phyloP scores from a whole-genome alignment of 164 flowering plant species.

The Annona cherimola region DNA sequence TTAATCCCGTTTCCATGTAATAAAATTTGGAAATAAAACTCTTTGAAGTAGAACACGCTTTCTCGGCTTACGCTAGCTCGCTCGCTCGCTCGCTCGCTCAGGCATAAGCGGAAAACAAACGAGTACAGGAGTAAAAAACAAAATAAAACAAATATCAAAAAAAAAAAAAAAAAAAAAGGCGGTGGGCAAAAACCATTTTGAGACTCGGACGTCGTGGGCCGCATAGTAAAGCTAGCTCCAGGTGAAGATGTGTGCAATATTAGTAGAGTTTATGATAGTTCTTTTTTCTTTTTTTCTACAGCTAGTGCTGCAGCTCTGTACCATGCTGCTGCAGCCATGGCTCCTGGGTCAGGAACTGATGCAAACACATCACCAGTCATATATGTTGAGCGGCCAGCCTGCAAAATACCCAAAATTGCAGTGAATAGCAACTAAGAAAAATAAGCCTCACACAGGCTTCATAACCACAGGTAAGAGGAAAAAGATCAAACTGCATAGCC shows the following conservation, averaged over 20 bases:
- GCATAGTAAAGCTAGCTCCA: not conserved
- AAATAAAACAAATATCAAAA: not conserved
- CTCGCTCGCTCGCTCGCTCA: not conserved
- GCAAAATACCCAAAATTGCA: not conserved
- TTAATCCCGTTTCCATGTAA: too few relatives aligned
- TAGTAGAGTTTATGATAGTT: constrained; percentile 13
- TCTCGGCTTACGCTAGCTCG: constrained; percentile 51
- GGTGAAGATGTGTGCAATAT: not conserved
- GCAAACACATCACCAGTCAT: constrained; percentile 60
- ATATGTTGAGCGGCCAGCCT: constrained; percentile 95
- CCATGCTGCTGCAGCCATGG: constrained; percentile 95
- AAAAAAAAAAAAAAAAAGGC: too few relatives aligned
- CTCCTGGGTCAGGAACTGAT: constrained; percentile 95
- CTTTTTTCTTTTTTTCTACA: constrained; percentile 35
- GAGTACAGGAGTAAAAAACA: not conserved
- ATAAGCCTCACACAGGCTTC: too few relatives aligned
- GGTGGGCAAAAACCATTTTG: constrained; percentile 3
- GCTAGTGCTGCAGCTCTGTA: constrained; percentile 88
- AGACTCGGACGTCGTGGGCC: not conserved
- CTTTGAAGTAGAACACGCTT: constrained; percentile 16
- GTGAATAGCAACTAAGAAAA: not conserved
- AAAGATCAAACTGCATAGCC: not conserved
- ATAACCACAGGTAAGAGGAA: not conserved
- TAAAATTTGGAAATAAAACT: constrained; percentile 2
- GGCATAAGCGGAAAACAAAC: constrained; percentile 57